Evolutionary conservation across 2,329 filamentous ascomycete species (phyloP).

Genomic region (Fusarium proliferatum): DNA sequence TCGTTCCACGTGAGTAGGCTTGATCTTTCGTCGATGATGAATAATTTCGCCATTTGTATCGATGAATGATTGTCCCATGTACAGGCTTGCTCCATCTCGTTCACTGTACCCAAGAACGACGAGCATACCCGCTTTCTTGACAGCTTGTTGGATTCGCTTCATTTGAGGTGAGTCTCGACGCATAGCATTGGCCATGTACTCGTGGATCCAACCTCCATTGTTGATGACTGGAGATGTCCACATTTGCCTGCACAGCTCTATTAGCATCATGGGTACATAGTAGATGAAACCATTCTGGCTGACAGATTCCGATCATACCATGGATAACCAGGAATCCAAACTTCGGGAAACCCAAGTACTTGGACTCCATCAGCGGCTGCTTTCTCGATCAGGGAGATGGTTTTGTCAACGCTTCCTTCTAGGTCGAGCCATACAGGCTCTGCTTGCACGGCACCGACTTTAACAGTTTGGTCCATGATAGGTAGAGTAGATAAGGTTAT

Average conservation of each 20-base stretch:
- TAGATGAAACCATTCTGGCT: background rate
- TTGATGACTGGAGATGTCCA: background rate
- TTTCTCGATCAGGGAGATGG: background rate
- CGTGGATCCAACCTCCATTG: background rate
- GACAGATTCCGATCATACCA: background rate
- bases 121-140: background rate
- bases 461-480: background rate
- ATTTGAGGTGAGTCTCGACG: background rate
- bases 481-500: fast-evolving
- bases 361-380: background rate
- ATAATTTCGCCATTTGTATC: background rate
- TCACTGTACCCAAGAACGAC: constrained; percentile 1
- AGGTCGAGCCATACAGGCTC: background rate
- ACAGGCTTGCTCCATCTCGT: background rate
- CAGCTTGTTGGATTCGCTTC: background rate
- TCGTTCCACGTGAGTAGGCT: background rate
- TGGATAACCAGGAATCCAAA: constrained; percentile 4
- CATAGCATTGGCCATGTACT: constrained; percentile 2
- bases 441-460: background rate
- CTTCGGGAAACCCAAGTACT: constrained; percentile 5
- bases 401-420: background rate
- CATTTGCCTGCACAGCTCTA: background rate
- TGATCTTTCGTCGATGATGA: background rate
- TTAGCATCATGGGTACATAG: background rate
- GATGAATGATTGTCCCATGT: background rate